Conservation (phyloP, 2,329 filamentous ascomycete species). For the Colletotrichum acutatum region DNA sequence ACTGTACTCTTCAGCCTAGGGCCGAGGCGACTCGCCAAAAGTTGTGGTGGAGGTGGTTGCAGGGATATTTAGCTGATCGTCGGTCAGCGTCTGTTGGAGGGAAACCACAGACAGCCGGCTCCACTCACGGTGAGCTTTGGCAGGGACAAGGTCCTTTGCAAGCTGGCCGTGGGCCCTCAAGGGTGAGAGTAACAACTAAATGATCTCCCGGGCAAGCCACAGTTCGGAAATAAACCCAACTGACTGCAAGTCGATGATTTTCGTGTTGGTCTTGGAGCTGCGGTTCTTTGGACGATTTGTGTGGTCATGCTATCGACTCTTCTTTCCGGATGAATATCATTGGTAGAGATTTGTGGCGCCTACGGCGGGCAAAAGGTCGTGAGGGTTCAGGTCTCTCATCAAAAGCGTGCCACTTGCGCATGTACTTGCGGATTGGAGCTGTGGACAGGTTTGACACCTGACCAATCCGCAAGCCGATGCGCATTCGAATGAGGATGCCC, state of each 20-base stretch:
- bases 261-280: background rate
- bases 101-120: background rate
- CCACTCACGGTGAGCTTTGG: conserved; percentile 11
- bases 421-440: background rate
- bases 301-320: background rate
- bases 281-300: background rate
- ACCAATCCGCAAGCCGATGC: conserved; percentile 1
- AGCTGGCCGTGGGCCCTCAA: background rate
- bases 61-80: conserved; percentile 25
- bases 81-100: conserved; percentile 2
- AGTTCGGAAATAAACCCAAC: background rate
- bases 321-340: background rate
- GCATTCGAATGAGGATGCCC: background rate
- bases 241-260: background rate
- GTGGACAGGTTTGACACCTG: conserved; percentile 2
- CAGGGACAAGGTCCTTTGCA: conserved; percentile 4
- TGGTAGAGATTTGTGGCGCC: background rate
- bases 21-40: background rate
- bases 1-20: background rate
- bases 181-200: background rate
- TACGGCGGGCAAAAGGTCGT: background rate
- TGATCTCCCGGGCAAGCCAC: background rate
- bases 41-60: background rate
- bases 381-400: background rate
- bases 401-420: background rate